A percentile compares a stretch with the other conserved stretches of the same genome.
These are phyloP conservation scores for Neospermospora avenae DNA, from an alignment of 2,329 filamentous ascomycete genomes.

Conservation along the genomic window DNA sequence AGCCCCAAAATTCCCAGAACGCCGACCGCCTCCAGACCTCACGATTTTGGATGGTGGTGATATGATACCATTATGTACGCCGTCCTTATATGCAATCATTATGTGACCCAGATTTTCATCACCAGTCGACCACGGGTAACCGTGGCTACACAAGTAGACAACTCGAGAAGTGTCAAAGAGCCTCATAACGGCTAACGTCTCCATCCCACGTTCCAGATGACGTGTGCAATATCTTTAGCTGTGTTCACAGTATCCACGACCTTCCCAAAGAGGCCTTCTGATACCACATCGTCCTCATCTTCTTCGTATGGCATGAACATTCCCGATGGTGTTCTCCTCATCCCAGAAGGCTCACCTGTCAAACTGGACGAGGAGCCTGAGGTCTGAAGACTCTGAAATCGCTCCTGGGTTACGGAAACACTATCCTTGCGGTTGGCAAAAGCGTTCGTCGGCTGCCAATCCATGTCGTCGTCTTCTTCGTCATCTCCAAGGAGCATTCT, in stretches of 20 bases:
- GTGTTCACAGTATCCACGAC: conserved; percentile 54
- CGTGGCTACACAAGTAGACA: neutral
- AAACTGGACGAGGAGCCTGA: conserved; percentile 40
- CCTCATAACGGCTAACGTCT: conserved; percentile 29
- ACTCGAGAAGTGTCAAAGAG: neutral
- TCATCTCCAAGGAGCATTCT: conserved; percentile 57
- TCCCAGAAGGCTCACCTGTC: conserved; percentile 52
- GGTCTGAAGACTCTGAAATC: conserved; percentile 27
- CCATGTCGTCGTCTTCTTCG: conserved; percentile 47
- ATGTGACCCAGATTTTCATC: conserved; percentile 8
- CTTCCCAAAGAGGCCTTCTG: conserved; percentile 50
- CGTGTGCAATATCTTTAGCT: conserved; percentile 66
- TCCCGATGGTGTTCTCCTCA: conserved; percentile 77
- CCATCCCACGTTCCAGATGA: conserved; percentile 61
- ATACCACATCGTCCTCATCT: conserved; percentile 57
- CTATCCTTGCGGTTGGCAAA: conserved; percentile 32
- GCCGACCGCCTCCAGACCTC: neutral
- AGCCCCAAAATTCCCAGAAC: neutral
- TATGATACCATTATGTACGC: conserved; percentile 22
- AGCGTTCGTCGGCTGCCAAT: conserved; percentile 41
- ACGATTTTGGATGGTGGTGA: conserved; percentile 9
- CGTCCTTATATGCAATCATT: conserved; percentile 22
- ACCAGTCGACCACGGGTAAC: neutral
- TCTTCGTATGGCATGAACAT: conserved; percentile 91
- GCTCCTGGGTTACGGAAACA: conserved; percentile 30